Evolutionary conservation across 192 early-diverging fungal species (phyloP).

Genomic region (Phlyctochytrium bullatum): DNA sequence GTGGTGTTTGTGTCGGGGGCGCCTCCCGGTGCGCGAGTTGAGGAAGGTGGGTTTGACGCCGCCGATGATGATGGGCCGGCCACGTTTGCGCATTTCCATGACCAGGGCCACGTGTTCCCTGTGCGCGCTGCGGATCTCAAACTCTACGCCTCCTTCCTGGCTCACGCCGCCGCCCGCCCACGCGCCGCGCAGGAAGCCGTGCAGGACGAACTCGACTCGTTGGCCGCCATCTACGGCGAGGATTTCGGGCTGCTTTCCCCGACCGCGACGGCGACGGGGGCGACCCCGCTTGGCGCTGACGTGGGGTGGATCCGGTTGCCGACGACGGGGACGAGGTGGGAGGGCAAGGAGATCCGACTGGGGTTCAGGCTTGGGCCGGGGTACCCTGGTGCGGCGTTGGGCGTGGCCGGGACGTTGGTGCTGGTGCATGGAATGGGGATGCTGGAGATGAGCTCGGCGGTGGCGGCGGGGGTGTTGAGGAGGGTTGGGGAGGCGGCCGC

Average conservation of each 20-base stretch:
- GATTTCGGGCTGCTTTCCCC: constrained; percentile 10
- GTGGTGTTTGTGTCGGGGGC: no score
- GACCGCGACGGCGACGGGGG: neutral
- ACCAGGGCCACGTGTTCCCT: constrained; percentile 19
- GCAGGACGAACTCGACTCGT: constrained; percentile 17
- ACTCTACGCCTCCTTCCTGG: constrained; percentile 14
- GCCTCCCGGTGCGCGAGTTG: no score
- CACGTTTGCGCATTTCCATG: neutral
- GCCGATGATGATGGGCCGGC: no score
- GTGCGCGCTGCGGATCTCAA: constrained; percentile 11
- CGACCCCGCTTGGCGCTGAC: neutral
- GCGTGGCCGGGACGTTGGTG: neutral
- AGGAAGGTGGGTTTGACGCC: no score
- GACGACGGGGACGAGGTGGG: constrained; percentile 8
- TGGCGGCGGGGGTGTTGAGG: constrained; percentile 1
- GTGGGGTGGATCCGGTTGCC: constrained; percentile 5
- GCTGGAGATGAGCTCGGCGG: constrained; percentile 18
- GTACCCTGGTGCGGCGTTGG: constrained; percentile 15
- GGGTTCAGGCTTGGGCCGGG: constrained; percentile 1
- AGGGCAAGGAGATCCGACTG: neutral
- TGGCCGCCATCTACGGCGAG: constrained; percentile 21
- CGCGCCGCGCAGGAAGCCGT: neutral
- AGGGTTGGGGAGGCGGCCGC: neutral
- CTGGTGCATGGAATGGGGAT: constrained; percentile 19
- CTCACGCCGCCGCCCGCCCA: neutral